Percentiles rank a stretch among this genome's conserved stretches.
Evolutionary conservation across 805 yeast genomes (phyloP).

Genomic region (Grigorovia transvaalensis): DNA sequence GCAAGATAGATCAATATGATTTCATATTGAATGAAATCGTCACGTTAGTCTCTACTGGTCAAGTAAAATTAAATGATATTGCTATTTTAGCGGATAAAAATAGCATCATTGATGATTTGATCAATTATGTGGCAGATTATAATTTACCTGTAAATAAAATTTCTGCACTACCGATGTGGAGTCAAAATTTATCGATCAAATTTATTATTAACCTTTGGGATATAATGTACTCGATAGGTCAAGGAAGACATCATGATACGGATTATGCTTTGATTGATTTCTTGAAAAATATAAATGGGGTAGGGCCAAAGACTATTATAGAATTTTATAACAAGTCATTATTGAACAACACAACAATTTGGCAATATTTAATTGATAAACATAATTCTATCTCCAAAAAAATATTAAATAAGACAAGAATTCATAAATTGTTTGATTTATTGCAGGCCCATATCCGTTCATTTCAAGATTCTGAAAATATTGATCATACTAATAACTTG

Average conservation of each 20-base stretch:
- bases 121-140: conserved; percentile 30
- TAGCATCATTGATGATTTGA: conserved; percentile 34
- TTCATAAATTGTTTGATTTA: neutral
- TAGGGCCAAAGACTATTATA: conserved; percentile 18
- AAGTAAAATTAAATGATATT: conserved; percentile 31
- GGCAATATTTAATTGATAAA: conserved; percentile 15
- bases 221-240: conserved; percentile 17
- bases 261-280: conserved; percentile 22
- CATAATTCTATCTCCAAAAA: neutral
- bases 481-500: neutral
- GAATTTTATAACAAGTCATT: conserved; percentile 11
- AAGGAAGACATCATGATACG: conserved; percentile 6
- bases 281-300: conserved; percentile 17
- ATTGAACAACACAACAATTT: conserved; percentile 11
- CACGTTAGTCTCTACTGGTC: conserved; percentile 16
- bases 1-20: conserved; percentile 15
- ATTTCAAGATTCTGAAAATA: neutral
- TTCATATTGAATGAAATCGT: conserved; percentile 15
- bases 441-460: neutral
- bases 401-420: neutral
- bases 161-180: conserved; percentile 43
- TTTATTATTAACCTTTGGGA: conserved; percentile 41
- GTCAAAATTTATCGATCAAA: conserved; percentile 27
- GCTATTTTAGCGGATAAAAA: conserved; percentile 46
- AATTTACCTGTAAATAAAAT: conserved; percentile 37